Conservation (phyloP, 208 protist genomes). For the Endotrypanum monterogeii region DNA sequence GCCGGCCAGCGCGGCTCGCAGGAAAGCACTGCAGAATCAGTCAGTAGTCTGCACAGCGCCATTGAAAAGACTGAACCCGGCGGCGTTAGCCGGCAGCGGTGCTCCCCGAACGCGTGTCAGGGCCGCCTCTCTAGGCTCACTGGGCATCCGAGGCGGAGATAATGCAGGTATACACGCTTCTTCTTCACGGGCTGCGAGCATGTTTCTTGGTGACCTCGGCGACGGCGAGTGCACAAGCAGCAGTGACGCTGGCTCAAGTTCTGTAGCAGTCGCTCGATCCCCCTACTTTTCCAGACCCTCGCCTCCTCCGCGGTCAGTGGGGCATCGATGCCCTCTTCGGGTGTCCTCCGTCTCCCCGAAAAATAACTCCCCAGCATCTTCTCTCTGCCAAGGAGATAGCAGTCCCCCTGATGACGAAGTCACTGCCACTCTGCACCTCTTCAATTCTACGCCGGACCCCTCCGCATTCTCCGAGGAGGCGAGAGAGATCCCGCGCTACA, state of each 20-base stretch:
- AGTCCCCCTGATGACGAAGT: slow-evolving; percentile 14
- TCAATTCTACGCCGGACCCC: slow-evolving; percentile 16
- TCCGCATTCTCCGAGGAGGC: background rate
- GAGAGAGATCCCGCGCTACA: background rate
- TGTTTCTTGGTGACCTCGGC: background rate
- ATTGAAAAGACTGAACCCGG: slow-evolving; percentile 22
- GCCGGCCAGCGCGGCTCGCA: background rate
- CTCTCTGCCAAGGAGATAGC: background rate
- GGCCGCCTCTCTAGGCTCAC: background rate
- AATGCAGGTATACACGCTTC: background rate
- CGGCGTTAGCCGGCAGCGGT: slow-evolving; percentile 20
- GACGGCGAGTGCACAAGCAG: background rate
- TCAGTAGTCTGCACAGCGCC: slow-evolving; percentile 16
- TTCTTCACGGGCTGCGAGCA: background rate
- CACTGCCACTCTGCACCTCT: slow-evolving; percentile 14
- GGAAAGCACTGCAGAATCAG: background rate
- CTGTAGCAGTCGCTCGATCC: background rate
- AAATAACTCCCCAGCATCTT: slow-evolving; percentile 22
- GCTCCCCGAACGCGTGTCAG: background rate
- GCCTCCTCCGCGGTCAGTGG: slow-evolving; percentile 6
- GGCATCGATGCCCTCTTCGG: slow-evolving; percentile 9
- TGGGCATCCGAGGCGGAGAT: background rate
- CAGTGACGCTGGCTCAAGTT: background rate
- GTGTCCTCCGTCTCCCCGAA: slow-evolving; percentile 16
- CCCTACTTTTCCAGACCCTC: slow-evolving; percentile 3